These are phyloP conservation scores for Lizonia empirigonia DNA, from an alignment of 2,329 filamentous ascomycete genomes.

Conservation along the genomic window DNA sequence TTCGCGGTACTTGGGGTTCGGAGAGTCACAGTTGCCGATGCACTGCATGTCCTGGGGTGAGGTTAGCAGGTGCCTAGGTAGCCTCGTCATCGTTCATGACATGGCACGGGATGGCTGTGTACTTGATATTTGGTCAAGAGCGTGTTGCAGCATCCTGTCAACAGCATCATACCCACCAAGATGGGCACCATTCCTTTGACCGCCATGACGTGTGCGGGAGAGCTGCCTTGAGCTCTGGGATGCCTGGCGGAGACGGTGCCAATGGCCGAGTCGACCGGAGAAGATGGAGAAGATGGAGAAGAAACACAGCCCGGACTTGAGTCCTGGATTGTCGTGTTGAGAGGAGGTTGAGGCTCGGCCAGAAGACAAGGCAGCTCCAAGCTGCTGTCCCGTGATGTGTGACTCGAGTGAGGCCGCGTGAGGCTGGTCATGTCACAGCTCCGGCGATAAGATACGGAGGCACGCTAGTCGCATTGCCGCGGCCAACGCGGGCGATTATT, in stretches of 20 bases:
- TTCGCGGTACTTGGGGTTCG: slow-evolving; percentile 67
- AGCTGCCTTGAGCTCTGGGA: slow-evolving; percentile 11
- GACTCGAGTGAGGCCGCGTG: slow-evolving; percentile 33
- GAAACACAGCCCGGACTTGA: not conserved
- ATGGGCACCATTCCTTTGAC: slow-evolving; percentile 75
- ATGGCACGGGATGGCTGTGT: slow-evolving; percentile 13
- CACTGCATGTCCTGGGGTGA: slow-evolving; percentile 85
- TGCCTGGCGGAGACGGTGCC: slow-evolving; percentile 4
- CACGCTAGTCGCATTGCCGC: slow-evolving; percentile 9
- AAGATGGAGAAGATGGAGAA: not conserved
- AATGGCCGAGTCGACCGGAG: slow-evolving; percentile 1
- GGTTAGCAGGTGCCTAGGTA: slow-evolving; percentile 23
- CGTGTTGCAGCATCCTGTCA: slow-evolving; percentile 96
- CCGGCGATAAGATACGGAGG: slow-evolving; percentile 30
- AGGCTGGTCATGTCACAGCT: slow-evolving; percentile 34
- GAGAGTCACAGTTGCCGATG: slow-evolving; percentile 81
- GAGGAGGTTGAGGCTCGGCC: not conserved
- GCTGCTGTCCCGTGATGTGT: slow-evolving; percentile 34
- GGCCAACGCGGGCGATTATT: not conserved
- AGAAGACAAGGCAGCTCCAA: slow-evolving; percentile 29
- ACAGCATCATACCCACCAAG: slow-evolving; percentile 92
- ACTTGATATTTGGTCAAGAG: slow-evolving; percentile 96
- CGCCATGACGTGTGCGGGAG: slow-evolving; percentile 62
- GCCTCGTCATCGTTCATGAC: not conserved
- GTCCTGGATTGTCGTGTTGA: not conserved